phyloP scores from a whole-genome alignment of 2,329 filamentous ascomycete species.

The Lasiodiplodia gonubiensis region DNA sequence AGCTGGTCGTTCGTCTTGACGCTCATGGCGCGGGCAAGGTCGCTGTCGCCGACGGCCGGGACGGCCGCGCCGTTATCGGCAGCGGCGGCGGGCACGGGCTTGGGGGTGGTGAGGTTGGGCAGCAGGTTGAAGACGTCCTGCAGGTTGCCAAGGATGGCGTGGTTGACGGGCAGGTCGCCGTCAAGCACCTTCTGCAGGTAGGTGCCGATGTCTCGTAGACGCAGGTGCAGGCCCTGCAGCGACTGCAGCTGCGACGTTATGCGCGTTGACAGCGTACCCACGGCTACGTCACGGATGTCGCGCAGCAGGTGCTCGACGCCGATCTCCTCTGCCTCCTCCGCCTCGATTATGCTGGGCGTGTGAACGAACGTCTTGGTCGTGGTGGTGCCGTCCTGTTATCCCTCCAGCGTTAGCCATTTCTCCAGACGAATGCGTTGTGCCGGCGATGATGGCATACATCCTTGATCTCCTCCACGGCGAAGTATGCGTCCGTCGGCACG shows the following conservation, averaged over 20 bases:
- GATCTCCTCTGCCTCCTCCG: conserved; percentile 98
- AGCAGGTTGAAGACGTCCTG: conserved; percentile 99
- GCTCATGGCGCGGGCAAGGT: conserved; percentile 95
- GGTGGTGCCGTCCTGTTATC: conserved; percentile 84
- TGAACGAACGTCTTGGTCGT: conserved; percentile 98
- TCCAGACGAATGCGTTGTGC: not conserved
- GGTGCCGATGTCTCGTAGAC: conserved; percentile 90
- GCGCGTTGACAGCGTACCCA: conserved; percentile 92
- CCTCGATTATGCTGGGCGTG: conserved; percentile 97
- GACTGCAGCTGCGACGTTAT: conserved; percentile 98
- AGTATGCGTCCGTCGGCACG: conserved; percentile 97
- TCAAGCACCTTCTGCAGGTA: conserved; percentile 97
- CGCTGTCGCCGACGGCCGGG: conserved; percentile 68
- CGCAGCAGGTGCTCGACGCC: conserved; percentile 96
- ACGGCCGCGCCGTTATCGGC: conserved; percentile 57
- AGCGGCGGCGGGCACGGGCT: conserved; percentile 57
- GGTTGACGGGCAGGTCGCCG: conserved; percentile 91
- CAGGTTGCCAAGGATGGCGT: conserved; percentile 96
- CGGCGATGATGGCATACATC: conserved; percentile 69
- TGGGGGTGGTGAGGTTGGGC: conserved; percentile 88
- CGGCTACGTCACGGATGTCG: conserved; percentile 97
- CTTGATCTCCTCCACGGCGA: conserved; percentile 99
- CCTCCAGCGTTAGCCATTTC: conserved; percentile 14
- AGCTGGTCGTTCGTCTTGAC: conserved; percentile 99
- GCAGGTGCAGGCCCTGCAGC: conserved; percentile 91